A percentile compares a stretch with the other conserved stretches of the same genome.
phyloP scores from a whole-genome alignment of 2,329 filamentous ascomycete genomes.

The Esteya vermicola region DNA sequence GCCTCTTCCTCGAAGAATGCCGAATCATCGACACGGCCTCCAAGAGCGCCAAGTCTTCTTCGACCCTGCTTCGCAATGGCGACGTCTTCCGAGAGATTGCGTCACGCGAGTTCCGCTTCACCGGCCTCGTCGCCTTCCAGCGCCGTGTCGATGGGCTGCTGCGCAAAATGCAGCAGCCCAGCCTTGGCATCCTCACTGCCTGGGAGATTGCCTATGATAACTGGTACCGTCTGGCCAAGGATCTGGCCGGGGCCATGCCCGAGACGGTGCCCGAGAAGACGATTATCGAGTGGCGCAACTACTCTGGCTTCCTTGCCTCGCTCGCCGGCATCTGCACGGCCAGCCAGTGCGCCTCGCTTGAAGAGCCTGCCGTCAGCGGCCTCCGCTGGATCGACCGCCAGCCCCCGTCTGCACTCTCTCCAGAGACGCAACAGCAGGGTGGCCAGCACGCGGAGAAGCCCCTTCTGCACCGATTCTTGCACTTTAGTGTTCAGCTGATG shows the following conservation, averaged over 20 bases:
- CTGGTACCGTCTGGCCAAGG: slow-evolving; percentile 50
- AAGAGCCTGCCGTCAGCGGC: slow-evolving; percentile 41
- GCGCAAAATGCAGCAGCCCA: slow-evolving; percentile 46
- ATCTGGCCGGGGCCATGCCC: slow-evolving; percentile 38
- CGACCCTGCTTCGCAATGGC: slow-evolving; percentile 43
- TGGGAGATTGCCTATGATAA: slow-evolving; percentile 53
- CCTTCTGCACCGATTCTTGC: slow-evolving; percentile 44
- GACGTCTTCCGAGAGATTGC: slow-evolving; percentile 48
- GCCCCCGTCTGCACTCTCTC: no score
- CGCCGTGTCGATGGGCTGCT: slow-evolving; percentile 48
- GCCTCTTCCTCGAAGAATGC: slow-evolving; percentile 48
- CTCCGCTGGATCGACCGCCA: slow-evolving; percentile 51
- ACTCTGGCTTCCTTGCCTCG: slow-evolving; percentile 54
- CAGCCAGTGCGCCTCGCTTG: slow-evolving; percentile 39
- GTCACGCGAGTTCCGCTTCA: slow-evolving; percentile 50
- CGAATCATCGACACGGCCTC: slow-evolving; percentile 35
- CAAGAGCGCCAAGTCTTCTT: slow-evolving; percentile 33
- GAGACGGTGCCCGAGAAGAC: slow-evolving; percentile 40
- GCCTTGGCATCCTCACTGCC: slow-evolving; percentile 50
- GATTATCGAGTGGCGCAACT: slow-evolving; percentile 53
- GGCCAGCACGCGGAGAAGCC: slow-evolving; percentile 44
- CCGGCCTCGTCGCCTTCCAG: slow-evolving; percentile 55
- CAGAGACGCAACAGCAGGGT: no score
- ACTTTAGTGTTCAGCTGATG: slow-evolving; percentile 49
- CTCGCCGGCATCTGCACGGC: slow-evolving; percentile 52